Conservation (phyloP, 352 stramenopile genomes). For the Pythium chondricola region DNA sequence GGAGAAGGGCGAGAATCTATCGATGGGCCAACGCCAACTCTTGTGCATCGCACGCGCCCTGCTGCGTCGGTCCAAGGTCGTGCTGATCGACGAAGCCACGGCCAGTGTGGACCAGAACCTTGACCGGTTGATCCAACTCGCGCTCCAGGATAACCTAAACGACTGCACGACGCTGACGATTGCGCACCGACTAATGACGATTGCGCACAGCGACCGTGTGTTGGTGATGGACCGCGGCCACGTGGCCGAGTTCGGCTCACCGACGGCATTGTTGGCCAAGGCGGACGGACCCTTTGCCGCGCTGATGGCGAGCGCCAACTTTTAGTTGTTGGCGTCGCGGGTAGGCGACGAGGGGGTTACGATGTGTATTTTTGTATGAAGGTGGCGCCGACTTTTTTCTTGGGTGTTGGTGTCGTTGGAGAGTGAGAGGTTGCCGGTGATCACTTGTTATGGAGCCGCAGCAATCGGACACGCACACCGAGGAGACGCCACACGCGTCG, state of each 20-base stretch:
- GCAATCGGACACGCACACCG: constrained; percentile 11
- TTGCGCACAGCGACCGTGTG: constrained; percentile 91
- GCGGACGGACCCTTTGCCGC: constrained; percentile 18
- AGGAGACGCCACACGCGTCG: neutral
- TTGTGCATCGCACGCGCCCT: constrained; percentile 91
- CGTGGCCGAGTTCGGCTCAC: constrained; percentile 69
- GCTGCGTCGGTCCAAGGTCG: constrained; percentile 60
- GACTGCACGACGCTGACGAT: constrained; percentile 90
- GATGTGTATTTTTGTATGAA: neutral
- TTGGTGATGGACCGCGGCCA: constrained; percentile 88
- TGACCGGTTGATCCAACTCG: constrained; percentile 73
- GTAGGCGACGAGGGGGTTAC: neutral
- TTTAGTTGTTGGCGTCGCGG: neutral
- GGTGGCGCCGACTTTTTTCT: too few species aligned
- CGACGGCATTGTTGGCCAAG: constrained; percentile 49
- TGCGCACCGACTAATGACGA: constrained; percentile 91
- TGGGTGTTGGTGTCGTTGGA: too few species aligned
- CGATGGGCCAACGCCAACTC: constrained; percentile 90
- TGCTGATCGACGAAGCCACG: constrained; percentile 94
- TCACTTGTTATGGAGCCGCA: constrained; percentile 14
- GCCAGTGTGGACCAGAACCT: constrained; percentile 81
- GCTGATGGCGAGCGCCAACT: constrained; percentile 10
- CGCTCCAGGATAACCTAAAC: constrained; percentile 45
- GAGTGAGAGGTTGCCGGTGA: neutral
- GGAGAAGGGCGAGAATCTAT: constrained; percentile 90